Base-by-base conservation (phyloP, 1,284 basidiomycete species). In the Trametes pubescens region DNA sequence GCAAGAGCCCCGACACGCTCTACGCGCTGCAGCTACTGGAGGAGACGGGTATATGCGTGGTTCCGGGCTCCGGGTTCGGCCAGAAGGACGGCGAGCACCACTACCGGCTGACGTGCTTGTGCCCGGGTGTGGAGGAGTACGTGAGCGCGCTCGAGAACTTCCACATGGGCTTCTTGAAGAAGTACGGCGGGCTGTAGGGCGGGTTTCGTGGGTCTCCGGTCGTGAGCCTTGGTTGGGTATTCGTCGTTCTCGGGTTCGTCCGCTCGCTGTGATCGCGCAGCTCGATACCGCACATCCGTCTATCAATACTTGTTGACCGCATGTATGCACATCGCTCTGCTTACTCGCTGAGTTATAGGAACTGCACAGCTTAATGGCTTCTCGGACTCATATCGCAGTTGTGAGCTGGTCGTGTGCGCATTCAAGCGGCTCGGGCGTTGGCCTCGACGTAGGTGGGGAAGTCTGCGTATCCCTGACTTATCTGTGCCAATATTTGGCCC, bases 41-140 rank as follows among this genome's bases (percentile, higher is more conserved):
- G 68, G 86, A 88, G 69, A 97, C 95, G 0, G 96, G 96, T 35
- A 97, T 98, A 71, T 98, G 95, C 72, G 93, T 94, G 24, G 92
- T 98, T 1, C 93, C 95, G 9, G 96, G 96, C 0, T 90, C 88
- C 59, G 96, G 96, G 9, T 98, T 98, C 74, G 95, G 96, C 2
- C 96, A 98, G 81, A 90, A 86, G 78, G 87, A 90, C 54, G 94
- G 91, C 37, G 91, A 95, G 72, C 90, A 88, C 78, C 95, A 98
- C 79, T 91, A 97, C 73, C 82, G 96, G 48, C 77, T 96, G 76
- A 96, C 94, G 13, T 96, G 94, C 66, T 78, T 96, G 67, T 96
- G 93, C 75, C 94, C 93, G 3, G 92, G 91, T 58, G 94, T 95
- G 14, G 95, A 96, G 62, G 93, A 96, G 72, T 98, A 96, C 75